Base-by-base conservation (phyloP, 2,329 filamentous ascomycete species). In the Ilyonectria destructans region DNA sequence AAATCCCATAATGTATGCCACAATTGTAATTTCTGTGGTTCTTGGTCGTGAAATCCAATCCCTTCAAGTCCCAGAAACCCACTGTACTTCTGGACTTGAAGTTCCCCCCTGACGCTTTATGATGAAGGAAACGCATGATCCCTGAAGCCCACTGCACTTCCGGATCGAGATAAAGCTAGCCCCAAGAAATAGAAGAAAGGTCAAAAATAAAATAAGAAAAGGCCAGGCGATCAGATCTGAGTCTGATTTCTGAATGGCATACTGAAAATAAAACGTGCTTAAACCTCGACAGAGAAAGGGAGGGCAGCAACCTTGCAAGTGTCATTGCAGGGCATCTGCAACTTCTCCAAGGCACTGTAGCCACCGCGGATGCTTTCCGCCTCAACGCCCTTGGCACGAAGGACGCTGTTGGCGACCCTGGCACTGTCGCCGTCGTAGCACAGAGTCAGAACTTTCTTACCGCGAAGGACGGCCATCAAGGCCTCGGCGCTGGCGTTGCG, bases 341-440 rank as follows among this genome's bases (percentile, higher is more conserved):
- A 19, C 60, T 76, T 71, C 6, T 71, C 66, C 4, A 80, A 66
- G 1, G 78, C 76, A 9, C 62, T 52, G 37, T 75, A 74, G 1
- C 85, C 86, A n/a, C 85, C 85, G 23, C 78, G 77, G 21, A 87
- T 73, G 69, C 84, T 85, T 51, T 84, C 82, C 3, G 85, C 84
- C 48, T 83, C 80, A 26, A 85, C 77, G 0, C 84, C 85, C 71
- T 85, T 86, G 0, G 85, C 85, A 33, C 86, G 81, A 61, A 89
- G 77, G 4, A 89, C 82, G 62, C 86, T 88, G 26, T 85, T 85
- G n/a, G 86, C 87, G 12, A 89, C 83, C 4, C 87, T 80, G 6
- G 87, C 82, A 19, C 85, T 86, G 59, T 89, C 86, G 3, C 87
- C 87, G 58, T 87, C 80, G 60, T 88, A 88, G 71, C 86, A 89